Evolutionary conservation across 208 protist species (phyloP).

Genomic region (Acanthamoeba castellanii): DNA sequence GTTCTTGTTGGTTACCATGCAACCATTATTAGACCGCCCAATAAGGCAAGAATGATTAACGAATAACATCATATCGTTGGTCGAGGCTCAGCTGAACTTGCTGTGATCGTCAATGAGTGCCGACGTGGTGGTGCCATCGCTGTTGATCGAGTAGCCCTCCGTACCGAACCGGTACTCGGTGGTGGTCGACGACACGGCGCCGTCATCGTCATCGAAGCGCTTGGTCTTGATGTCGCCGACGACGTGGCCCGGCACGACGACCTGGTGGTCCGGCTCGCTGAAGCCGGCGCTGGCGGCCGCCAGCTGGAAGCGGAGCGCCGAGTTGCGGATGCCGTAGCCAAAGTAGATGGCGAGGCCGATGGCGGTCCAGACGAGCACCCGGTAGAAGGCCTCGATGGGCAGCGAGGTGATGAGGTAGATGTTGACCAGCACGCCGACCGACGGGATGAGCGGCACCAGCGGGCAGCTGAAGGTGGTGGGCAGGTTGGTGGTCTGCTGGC

Average conservation of each 20-base stretch:
- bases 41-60: too few relatives aligned
- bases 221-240: too few relatives aligned
- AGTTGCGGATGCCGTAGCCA: conserved; percentile 80
- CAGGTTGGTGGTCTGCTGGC: background rate
- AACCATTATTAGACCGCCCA: too few relatives aligned
- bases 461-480: conserved; percentile 68
- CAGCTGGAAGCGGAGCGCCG: conserved; percentile 27
- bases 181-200: too few relatives aligned
- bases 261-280: background rate
- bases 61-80: too few relatives aligned
- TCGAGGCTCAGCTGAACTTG: too few relatives aligned
- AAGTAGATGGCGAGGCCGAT: conserved; percentile 82
- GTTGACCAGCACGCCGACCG: conserved; percentile 79
- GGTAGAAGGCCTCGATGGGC: conserved; percentile 52
- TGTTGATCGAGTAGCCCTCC: background rate
- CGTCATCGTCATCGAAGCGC: too few relatives aligned
- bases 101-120: too few relatives aligned
- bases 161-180: background rate
- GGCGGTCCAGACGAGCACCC: conserved; percentile 76
- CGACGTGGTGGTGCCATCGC: too few relatives aligned
- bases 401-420: conserved; percentile 81
- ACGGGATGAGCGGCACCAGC: conserved; percentile 76
- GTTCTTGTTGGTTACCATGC: too few relatives aligned
- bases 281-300: background rate
- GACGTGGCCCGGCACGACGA: background rate